These are phyloP conservation scores for Cicer judaicum DNA, from an alignment of 306 rosid species.

Conservation along the genomic window DNA sequence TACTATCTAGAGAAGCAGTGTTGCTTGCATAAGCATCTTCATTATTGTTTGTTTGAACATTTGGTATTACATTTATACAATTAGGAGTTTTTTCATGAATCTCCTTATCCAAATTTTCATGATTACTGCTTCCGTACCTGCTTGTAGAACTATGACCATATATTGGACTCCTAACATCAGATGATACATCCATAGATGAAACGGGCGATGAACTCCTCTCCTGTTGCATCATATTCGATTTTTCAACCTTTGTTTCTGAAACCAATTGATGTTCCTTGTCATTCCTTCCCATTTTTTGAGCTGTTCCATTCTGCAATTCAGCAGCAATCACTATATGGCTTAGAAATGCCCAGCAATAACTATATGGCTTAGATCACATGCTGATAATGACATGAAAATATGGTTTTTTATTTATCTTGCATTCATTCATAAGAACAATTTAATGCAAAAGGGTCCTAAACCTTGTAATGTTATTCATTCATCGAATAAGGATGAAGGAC, in stretches of 20 bases:
- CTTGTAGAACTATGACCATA: slow-evolving; percentile 53
- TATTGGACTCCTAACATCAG: slow-evolving; percentile 70
- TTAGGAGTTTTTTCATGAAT: slow-evolving; percentile 41
- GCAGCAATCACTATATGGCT: slow-evolving; percentile 39
- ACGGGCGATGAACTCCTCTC: slow-evolving; percentile 62
- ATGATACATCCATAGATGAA: slow-evolving; percentile 63
- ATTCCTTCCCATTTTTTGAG: slow-evolving; percentile 45
- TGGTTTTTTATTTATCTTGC: slow-evolving; percentile 21
- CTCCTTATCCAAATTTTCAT: slow-evolving; percentile 46
- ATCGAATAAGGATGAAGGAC: background rate
- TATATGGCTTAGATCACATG: slow-evolving; percentile 23
- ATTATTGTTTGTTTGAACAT: slow-evolving; percentile 40
- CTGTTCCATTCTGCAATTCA: slow-evolving; percentile 61
- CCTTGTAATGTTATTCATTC: slow-evolving; percentile 7
- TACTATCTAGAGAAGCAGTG: slow-evolving; percentile 36
- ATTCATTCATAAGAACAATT: slow-evolving; percentile 32
- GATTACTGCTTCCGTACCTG: slow-evolving; percentile 50
- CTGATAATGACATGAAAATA: slow-evolving; percentile 15
- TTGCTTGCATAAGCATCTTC: slow-evolving; percentile 42
- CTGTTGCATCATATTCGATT: slow-evolving; percentile 48
- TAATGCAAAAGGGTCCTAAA: slow-evolving; percentile 19
- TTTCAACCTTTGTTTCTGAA: slow-evolving; percentile 56
- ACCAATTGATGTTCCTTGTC: slow-evolving; percentile 49
- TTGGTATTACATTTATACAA: slow-evolving; percentile 29
- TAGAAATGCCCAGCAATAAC: slow-evolving; percentile 34